Base-by-base conservation (phyloP, 1,284 basidiomycete species). In the Phellopilus nigrolimitatus region DNA sequence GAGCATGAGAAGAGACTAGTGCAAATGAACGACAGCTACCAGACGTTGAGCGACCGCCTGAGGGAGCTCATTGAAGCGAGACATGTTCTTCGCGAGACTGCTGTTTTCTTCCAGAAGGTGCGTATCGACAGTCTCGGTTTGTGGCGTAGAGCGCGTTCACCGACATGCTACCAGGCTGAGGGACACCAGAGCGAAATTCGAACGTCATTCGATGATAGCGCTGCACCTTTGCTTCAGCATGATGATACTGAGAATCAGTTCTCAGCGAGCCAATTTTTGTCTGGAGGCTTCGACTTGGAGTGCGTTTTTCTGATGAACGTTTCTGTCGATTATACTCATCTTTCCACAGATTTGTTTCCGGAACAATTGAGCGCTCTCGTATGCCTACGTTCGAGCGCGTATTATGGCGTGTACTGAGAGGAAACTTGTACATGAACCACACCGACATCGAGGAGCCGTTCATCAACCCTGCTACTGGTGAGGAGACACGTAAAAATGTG, bases 381-480 rank as follows among this genome's bases (percentile, higher is more conserved):
- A 80, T 98, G 67, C 82, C 91, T 1, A 97, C 92, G 8, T 97
- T 99, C 53, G 97, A 99, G 70, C 88, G 97, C 31, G 92, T 99
- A 19, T 80, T 99, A 51, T 99, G 97, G 95, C 91, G 97, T 61
- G 92, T 99, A 24, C 79, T 99, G 24, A 88, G 97, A 57, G 97
- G 97, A 50, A 99, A 99, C 68, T 75, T 99, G 27, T 99, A 97
- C 76, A 98, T 99, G 95, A 99, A 99, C 73, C 93, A 98, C 70
- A 91, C 85, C 43, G 95, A 99, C 70, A 99, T 99, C 62, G 80
- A 82, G 38, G 90, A 95, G 62, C 89, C 93, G 1, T 97, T 99
- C 64, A 78, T 94, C 53, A 90, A 98, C 64, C 85, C 93, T 12
- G 76, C 75, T 38, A 88, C 87, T 1, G 88, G 88, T 37, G 76